phyloP scores from a whole-genome alignment of 768 basidiomycete genomes.

The Multifurca ochricompacta region DNA sequence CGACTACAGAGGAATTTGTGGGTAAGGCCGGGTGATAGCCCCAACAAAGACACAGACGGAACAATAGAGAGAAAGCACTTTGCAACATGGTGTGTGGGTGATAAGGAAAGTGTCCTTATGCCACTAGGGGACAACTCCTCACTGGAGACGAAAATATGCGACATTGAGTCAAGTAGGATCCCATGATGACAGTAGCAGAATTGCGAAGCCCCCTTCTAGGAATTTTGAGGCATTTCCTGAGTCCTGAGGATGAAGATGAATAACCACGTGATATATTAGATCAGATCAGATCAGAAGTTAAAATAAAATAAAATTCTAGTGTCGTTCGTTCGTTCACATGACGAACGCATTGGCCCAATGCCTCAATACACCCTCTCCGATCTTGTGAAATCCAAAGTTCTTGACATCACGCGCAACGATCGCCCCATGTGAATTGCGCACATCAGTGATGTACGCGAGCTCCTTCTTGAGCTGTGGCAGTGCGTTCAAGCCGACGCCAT shows the following conservation, averaged over 20 bases:
- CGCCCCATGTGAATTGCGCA: slow-evolving; percentile 60
- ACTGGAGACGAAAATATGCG: too few species aligned
- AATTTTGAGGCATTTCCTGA: too few species aligned
- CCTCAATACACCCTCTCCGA: slow-evolving; percentile 57
- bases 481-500: slow-evolving; percentile 55
- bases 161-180: too few species aligned
- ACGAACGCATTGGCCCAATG: slow-evolving; percentile 66
- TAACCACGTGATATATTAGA: too few species aligned
- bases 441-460: slow-evolving; percentile 50
- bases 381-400: slow-evolving; percentile 46
- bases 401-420: slow-evolving; percentile 65
- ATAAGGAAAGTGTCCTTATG: not conserved
- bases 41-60: not conserved
- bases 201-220: too few species aligned
- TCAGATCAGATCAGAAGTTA: too few species aligned
- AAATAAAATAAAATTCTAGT: not conserved
- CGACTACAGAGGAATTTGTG: not conserved
- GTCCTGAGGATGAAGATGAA: too few species aligned
- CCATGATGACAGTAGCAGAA: too few species aligned
- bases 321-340: slow-evolving; percentile 24
- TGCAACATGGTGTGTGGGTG: not conserved
- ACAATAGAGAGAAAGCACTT: not conserved
- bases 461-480: slow-evolving; percentile 66
- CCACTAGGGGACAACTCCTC: not conserved
- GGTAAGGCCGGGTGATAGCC: too few species aligned